A percentile compares a stretch with the other conserved stretches of the same genome.
These are phyloP conservation scores for Phialophora macrospora DNA, from an alignment of 2,329 filamentous ascomycete species.

Conservation along the genomic window DNA sequence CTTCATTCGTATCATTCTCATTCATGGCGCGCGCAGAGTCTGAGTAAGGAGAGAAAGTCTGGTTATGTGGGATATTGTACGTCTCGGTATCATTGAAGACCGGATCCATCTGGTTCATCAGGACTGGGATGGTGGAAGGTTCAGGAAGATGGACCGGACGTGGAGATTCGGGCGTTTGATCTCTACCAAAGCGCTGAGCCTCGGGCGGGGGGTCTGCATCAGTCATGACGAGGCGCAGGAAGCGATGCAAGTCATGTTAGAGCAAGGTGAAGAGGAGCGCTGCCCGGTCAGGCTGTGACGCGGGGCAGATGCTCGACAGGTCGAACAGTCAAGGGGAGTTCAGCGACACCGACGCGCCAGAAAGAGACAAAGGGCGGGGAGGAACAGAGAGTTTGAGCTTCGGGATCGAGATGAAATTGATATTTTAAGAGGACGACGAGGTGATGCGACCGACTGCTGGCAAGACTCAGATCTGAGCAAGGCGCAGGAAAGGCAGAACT, in stretches of 20 bases:
- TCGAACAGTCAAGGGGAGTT: constrained; percentile 22
- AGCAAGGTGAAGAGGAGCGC: constrained; percentile 27
- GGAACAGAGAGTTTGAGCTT: constrained; percentile 4
- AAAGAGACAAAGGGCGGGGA: constrained; percentile 15
- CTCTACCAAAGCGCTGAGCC: constrained; percentile 62
- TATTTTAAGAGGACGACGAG: constrained; percentile 17
- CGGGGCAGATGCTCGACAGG: constrained; percentile 24
- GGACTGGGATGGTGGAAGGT: constrained; percentile 70
- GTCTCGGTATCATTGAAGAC: constrained; percentile 70
- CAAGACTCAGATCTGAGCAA: neutral
- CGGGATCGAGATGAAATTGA: constrained; percentile 15
- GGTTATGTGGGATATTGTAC: constrained; percentile 54
- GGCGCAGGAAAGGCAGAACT: constrained; percentile 6
- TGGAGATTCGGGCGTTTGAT: constrained; percentile 71
- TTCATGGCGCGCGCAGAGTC: constrained; percentile 34
- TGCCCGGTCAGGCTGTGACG: constrained; percentile 26
- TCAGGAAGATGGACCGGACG: constrained; percentile 71
- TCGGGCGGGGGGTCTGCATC: constrained; percentile 37
- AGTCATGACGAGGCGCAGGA: constrained; percentile 36
- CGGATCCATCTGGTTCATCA: constrained; percentile 74
- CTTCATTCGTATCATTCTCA: constrained; percentile 25
- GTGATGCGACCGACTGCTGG: constrained; percentile 16
- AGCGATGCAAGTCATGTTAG: constrained; percentile 31
- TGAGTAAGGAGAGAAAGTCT: constrained; percentile 39
- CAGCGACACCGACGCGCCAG: constrained; percentile 21